phyloP scores from a whole-genome alignment of 768 basidiomycete species.

The Coprinopsis sp. region DNA sequence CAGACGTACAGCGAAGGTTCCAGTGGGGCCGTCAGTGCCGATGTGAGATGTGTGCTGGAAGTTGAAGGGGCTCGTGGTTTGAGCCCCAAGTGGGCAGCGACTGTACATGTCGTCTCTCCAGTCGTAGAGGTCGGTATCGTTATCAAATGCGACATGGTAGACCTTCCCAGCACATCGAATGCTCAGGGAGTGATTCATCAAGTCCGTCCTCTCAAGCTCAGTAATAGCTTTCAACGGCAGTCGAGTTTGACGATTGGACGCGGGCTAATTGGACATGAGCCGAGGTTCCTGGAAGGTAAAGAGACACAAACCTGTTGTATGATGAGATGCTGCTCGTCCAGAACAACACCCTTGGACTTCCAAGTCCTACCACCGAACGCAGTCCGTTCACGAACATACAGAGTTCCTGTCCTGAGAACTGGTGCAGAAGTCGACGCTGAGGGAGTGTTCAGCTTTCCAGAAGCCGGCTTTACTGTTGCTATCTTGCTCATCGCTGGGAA shows the following conservation, averaged over 20 bases:
- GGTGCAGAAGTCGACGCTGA: slow-evolving; percentile 5
- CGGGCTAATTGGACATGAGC: slow-evolving; percentile 1
- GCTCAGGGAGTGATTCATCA: slow-evolving; percentile 31
- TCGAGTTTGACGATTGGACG: slow-evolving; percentile 3
- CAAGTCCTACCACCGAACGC: slow-evolving; percentile 9
- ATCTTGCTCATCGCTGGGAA: too few relatives aligned
- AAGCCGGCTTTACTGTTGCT: too few relatives aligned
- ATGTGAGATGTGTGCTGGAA: slow-evolving; percentile 40
- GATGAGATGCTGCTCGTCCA: slow-evolving; percentile 1
- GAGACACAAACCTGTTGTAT: slow-evolving; percentile 8
- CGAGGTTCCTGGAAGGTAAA: not conserved
- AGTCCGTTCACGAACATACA: slow-evolving; percentile 8
- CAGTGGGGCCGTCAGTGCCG: slow-evolving; percentile 26
- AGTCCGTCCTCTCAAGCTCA: slow-evolving; percentile 35
- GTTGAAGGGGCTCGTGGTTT: slow-evolving; percentile 30
- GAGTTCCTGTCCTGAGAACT: slow-evolving; percentile 9
- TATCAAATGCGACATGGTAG: slow-evolving; percentile 33
- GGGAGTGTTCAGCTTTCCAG: too few relatives aligned
- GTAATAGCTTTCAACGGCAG: slow-evolving; percentile 23
- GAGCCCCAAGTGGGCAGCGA: slow-evolving; percentile 31
- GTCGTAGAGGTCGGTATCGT: slow-evolving; percentile 38
- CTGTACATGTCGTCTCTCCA: slow-evolving; percentile 44
- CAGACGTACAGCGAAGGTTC: slow-evolving; percentile 27
- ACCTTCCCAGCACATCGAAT: slow-evolving; percentile 28
- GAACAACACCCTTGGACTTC: slow-evolving; percentile 9